phyloP scores from a whole-genome alignment of 805 yeast species.

The Priceomyces fermenticarens region DNA sequence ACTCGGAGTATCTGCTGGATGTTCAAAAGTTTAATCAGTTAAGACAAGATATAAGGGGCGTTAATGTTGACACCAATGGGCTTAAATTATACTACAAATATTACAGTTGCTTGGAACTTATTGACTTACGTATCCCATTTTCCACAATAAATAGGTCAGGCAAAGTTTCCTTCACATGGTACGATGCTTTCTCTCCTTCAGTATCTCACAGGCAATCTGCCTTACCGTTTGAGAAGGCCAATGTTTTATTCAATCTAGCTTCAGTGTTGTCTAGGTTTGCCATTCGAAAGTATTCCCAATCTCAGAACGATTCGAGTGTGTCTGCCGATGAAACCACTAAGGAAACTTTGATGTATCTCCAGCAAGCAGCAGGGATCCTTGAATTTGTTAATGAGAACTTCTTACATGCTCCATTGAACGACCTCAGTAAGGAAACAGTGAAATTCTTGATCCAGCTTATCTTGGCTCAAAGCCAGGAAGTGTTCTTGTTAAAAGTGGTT shows the following conservation, averaged over 20 bases:
- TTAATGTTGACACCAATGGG: constrained; percentile 41
- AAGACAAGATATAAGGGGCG: constrained; percentile 57
- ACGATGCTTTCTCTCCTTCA: constrained; percentile 58
- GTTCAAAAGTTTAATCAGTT: constrained; percentile 52
- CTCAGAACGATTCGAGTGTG: constrained; percentile 20
- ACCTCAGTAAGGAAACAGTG: constrained; percentile 66
- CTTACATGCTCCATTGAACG: constrained; percentile 83
- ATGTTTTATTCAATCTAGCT: constrained; percentile 75
- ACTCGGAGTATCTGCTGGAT: constrained; percentile 57
- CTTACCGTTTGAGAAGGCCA: constrained; percentile 86
- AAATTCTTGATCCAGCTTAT: constrained; percentile 60
- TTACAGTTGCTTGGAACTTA: constrained; percentile 75
- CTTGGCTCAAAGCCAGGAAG: constrained; percentile 88
- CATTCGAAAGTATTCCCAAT: constrained; percentile 22
- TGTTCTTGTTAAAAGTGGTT: constrained; percentile 64
- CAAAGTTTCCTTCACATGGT: constrained; percentile 70
- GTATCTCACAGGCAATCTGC: constrained; percentile 66
- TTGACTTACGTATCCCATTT: constrained; percentile 74
- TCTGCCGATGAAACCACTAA: constrained; percentile 49
- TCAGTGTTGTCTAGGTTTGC: constrained; percentile 56
- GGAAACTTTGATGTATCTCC: constrained; percentile 56
- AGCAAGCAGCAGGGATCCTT: constrained; percentile 77
- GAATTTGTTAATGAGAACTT: constrained; percentile 74
- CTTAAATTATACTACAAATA: constrained; percentile 62
- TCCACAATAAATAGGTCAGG: constrained; percentile 42